Base-by-base conservation (phyloP, 139 green algal species). In the Edaphochlamys debaryana region DNA sequence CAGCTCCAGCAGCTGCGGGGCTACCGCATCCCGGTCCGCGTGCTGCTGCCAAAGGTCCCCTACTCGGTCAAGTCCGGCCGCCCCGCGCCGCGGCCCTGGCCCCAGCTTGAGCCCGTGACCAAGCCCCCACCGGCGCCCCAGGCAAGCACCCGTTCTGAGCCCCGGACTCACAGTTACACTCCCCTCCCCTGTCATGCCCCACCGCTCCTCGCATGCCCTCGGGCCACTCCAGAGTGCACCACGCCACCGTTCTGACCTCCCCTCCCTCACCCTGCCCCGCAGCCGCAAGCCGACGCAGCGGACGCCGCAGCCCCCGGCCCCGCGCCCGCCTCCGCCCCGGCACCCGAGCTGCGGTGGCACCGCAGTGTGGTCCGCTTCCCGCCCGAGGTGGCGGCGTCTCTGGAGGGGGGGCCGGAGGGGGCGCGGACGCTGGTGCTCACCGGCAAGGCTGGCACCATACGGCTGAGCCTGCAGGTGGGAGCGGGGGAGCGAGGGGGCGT, bases 361-460 rank as follows among this genome's bases (percentile, higher is more conserved):
- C 79, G 79, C 38, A 68, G 69, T 22, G 66, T 86, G 36, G 62
- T 87, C n/a, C 79, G 87, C 32, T 88, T 88, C 42, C 87, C 87
- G 2, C 19, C 38, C 4, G 84, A 79, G 17, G 79, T 91, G 9
- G 17, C 38, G 0, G 72, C 67, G 0, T 11, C 52, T 13, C 67
- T 87, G 45, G 9, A 85, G 45, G 87, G 41, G 27, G 19, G 8
- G 29, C 0, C 54, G 17, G 22, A n/a, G 69, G 42, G 69, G 25
- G 23, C 3, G 25, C 67, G 56, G 38, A 70, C 27, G 30, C 82
- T 91, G 62, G 27, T 66, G 20, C 32, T 90, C 1, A 73, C 79
- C 75, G 89, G 89, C 50, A 80, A 79, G 40, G 87, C 85, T 36
- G 90, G 90, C 62, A 86, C 38, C 75, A 64, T 89, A 6, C 75